These are phyloP conservation scores for Monosporascus sp. DNA, from an alignment of 2,329 filamentous ascomycete genomes.

Conservation along the genomic window DNA sequence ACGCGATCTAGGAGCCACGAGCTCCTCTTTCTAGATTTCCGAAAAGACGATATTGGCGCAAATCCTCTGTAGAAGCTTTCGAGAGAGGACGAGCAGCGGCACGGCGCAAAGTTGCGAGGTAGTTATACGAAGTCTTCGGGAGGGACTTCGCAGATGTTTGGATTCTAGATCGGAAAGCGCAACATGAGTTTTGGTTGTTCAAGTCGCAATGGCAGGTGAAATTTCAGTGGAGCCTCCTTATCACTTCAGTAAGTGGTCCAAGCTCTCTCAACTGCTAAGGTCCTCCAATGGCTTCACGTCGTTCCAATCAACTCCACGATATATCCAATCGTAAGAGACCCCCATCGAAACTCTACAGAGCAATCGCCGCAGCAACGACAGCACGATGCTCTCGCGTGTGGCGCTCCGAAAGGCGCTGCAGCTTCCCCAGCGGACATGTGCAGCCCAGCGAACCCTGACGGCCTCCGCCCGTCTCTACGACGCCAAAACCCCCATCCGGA, in stretches of 20 bases:
- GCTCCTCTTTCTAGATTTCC: not conserved
- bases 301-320: conserved; percentile 2
- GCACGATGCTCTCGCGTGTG: conserved; percentile 44
- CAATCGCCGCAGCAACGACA: conserved; percentile 37
- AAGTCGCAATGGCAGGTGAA: not conserved
- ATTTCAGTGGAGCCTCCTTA: not conserved
- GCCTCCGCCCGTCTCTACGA: conserved; percentile 45
- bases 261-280: not conserved
- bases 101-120: too few relatives aligned
- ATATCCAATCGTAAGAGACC: not conserved
- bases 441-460: conserved; percentile 43
- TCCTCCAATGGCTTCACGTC: not conserved
- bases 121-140: too few relatives aligned
- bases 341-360: conserved; percentile 11
- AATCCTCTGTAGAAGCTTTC: too few relatives aligned
- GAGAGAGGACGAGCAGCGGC: too few relatives aligned
- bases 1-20: not conserved
- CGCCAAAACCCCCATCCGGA: conserved; percentile 31
- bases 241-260: not conserved
- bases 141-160: too few relatives aligned
- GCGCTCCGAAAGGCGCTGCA: conserved; percentile 35
- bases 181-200: not conserved
- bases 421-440: conserved; percentile 40
- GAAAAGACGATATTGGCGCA: not conserved
- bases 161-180: too few relatives aligned